Conservation (phyloP, 2,329 filamentous ascomycete genomes). For the Leptographium procerum region DNA sequence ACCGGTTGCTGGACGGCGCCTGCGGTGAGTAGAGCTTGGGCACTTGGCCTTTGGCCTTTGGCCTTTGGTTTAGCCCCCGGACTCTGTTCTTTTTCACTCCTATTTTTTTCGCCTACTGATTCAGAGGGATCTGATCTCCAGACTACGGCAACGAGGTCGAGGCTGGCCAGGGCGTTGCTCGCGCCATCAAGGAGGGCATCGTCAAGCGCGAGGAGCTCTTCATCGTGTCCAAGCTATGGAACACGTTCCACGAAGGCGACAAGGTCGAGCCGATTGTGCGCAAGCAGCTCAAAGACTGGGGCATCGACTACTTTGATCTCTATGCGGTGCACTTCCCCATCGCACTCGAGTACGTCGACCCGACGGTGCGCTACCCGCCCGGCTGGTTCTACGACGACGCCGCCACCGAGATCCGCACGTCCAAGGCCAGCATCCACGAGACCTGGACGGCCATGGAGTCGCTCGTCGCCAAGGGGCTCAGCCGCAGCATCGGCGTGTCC, state of each 20-base stretch:
- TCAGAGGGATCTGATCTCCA: conserved; percentile 25
- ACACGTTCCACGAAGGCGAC: conserved; percentile 76
- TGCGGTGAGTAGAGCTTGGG: conserved; percentile 33
- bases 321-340: conserved; percentile 87
- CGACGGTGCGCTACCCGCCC: conserved; percentile 65
- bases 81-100: too few relatives aligned
- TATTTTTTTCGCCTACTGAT: background rate
- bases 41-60: too few relatives aligned
- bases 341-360: conserved; percentile 75
- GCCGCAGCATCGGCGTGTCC: conserved; percentile 65
- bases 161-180: conserved; percentile 62
- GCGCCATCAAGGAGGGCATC: conserved; percentile 69
- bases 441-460: conserved; percentile 75
- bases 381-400: conserved; percentile 60
- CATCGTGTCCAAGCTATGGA: conserved; percentile 89
- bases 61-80: too few relatives aligned
- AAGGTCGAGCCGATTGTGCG: conserved; percentile 63
- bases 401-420: conserved; percentile 43
- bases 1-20: conserved; percentile 49
- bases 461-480: conserved; percentile 56
- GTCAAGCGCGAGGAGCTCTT: conserved; percentile 82
- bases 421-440: conserved; percentile 64
- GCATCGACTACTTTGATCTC: conserved; percentile 80
- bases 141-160: conserved; percentile 80
- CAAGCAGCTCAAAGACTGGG: conserved; percentile 72